phyloP scores from a whole-genome alignment of 352 stramenopile genomes.

The Peronospora farinosa region DNA sequence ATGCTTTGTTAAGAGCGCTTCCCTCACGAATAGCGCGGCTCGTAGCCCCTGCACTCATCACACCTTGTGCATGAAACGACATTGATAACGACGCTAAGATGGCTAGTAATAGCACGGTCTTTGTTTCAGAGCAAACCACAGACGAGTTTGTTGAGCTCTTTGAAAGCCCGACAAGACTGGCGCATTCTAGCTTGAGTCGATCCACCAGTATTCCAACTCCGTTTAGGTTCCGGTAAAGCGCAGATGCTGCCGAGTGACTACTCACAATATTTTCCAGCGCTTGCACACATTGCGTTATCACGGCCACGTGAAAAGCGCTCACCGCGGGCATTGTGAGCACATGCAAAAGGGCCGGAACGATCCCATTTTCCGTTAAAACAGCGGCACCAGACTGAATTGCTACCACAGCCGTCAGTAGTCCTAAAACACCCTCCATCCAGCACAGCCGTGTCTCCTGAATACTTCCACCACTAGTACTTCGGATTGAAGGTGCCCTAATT shows the following conservation, averaged over 20 bases:
- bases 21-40: slow-evolving; percentile 84
- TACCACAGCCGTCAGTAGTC: slow-evolving; percentile 64
- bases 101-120: slow-evolving; percentile 55
- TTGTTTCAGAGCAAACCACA: slow-evolving; percentile 43
- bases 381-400: slow-evolving; percentile 67
- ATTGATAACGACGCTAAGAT: slow-evolving; percentile 75
- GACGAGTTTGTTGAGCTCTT: slow-evolving; percentile 6
- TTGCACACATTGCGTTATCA: slow-evolving; percentile 78
- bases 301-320: slow-evolving; percentile 53
- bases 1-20: slow-evolving; percentile 79
- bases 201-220: slow-evolving; percentile 81
- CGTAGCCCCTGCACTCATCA: slow-evolving; percentile 83
- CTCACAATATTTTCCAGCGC: slow-evolving; percentile 79
- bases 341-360: slow-evolving; percentile 74
- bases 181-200: slow-evolving; percentile 52
- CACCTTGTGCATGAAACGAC: slow-evolving; percentile 81
- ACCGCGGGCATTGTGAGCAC: slow-evolving; percentile 56
- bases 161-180: slow-evolving; percentile 25
- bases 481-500: slow-evolving; percentile 42
- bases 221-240: slow-evolving; percentile 80
- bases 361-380: slow-evolving; percentile 78
- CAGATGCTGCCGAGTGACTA: slow-evolving; percentile 54
- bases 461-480: slow-evolving; percentile 36
- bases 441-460: slow-evolving; percentile 47
- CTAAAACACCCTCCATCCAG: slow-evolving; percentile 78